These are phyloP conservation scores for Fusarium miscanthi DNA, from an alignment of 2,329 filamentous ascomycete genomes.

Conservation along the genomic window DNA sequence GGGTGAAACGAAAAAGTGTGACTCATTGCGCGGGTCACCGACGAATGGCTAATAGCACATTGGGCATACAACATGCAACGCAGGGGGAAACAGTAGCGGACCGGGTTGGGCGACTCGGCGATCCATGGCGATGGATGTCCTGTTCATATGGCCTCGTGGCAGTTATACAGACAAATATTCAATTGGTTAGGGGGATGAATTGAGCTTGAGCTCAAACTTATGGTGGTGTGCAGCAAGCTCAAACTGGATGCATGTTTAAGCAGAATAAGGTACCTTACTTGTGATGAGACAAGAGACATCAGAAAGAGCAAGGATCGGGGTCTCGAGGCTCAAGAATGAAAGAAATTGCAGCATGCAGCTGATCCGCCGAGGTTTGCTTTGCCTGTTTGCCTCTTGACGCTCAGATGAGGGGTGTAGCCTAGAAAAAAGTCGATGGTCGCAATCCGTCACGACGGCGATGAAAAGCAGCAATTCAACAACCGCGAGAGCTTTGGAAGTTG, in stretches of 20 bases:
- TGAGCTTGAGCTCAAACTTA: slow-evolving; percentile 27
- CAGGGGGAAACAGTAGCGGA: slow-evolving; percentile 24
- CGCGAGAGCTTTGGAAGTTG: slow-evolving; percentile 31
- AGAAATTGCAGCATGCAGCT: slow-evolving; percentile 44
- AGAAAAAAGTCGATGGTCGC: slow-evolving; percentile 28
- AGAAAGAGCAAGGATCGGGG: slow-evolving; percentile 22
- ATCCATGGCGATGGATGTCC: slow-evolving; percentile 16
- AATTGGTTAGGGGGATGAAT: slow-evolving; percentile 24
- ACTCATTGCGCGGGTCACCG: slow-evolving; percentile 42
- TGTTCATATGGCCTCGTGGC: slow-evolving; percentile 26
- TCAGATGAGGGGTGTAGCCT: slow-evolving; percentile 42
- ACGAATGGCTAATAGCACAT: slow-evolving; percentile 39
- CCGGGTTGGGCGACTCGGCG: slow-evolving; percentile 21
- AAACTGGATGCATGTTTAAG: slow-evolving; percentile 1
- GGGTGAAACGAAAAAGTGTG: slow-evolving; percentile 45
- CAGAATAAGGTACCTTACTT: slow-evolving; percentile 10
- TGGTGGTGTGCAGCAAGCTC: not conserved
- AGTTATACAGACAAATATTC: slow-evolving; percentile 1
- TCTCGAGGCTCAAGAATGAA: slow-evolving; percentile 42
- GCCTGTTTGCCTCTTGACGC: slow-evolving; percentile 37
- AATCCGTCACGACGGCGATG: slow-evolving; percentile 11
- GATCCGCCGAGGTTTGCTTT: slow-evolving; percentile 44
- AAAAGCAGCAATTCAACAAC: slow-evolving; percentile 35
- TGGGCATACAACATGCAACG: slow-evolving; percentile 33
- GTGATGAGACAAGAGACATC: slow-evolving; percentile 34